Evolutionary conservation across 768 basidiomycete genomes (phyloP).

Genomic region (Cyclocybe cylindracea): DNA sequence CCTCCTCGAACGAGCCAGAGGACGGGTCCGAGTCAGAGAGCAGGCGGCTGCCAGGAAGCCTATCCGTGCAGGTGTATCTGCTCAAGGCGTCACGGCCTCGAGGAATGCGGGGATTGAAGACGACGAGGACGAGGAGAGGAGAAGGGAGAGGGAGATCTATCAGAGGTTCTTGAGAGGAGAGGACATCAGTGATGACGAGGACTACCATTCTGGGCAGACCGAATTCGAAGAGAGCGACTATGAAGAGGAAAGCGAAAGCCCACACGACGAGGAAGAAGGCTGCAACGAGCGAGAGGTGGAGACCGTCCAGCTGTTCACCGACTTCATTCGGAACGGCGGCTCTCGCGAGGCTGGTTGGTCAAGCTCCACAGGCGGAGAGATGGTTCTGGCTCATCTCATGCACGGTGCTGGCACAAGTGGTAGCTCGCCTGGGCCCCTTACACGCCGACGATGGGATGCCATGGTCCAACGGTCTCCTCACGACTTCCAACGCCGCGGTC

Average conservation of each 20-base stretch:
- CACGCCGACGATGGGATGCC: slow-evolving; percentile 20
- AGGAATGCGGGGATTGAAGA: slow-evolving; percentile 29
- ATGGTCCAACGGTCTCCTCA: slow-evolving; percentile 7
- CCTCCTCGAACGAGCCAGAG: slow-evolving; percentile 16
- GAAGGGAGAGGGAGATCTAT: slow-evolving; percentile 45
- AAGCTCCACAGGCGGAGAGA: slow-evolving; percentile 19
- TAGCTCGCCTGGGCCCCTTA: slow-evolving; percentile 18
- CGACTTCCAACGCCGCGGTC: slow-evolving; percentile 1
- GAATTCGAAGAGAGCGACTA: slow-evolving; percentile 27
- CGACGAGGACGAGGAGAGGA: slow-evolving; percentile 22
- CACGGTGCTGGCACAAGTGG: slow-evolving; percentile 9
- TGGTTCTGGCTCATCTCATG: slow-evolving; percentile 27
- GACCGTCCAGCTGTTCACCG: slow-evolving; percentile 51
- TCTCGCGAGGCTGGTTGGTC: slow-evolving; percentile 17
- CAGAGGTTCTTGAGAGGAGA: slow-evolving; percentile 63
- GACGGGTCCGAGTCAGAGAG: slow-evolving; percentile 15
- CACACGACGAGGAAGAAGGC: slow-evolving; percentile 24
- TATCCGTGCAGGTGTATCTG: slow-evolving; percentile 1
- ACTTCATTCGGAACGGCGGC: slow-evolving; percentile 38
- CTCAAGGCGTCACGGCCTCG: slow-evolving; percentile 12
- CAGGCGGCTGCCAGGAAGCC: neutral
- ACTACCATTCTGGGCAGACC: slow-evolving; percentile 28
- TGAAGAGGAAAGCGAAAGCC: slow-evolving; percentile 18
- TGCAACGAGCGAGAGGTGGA: slow-evolving; percentile 33
- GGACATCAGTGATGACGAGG: slow-evolving; percentile 41